Percentiles rank a stretch among this genome's conserved stretches.
Conservation (phyloP, 129 eudicot genomes). For the Flaveria linearis region DNA sequence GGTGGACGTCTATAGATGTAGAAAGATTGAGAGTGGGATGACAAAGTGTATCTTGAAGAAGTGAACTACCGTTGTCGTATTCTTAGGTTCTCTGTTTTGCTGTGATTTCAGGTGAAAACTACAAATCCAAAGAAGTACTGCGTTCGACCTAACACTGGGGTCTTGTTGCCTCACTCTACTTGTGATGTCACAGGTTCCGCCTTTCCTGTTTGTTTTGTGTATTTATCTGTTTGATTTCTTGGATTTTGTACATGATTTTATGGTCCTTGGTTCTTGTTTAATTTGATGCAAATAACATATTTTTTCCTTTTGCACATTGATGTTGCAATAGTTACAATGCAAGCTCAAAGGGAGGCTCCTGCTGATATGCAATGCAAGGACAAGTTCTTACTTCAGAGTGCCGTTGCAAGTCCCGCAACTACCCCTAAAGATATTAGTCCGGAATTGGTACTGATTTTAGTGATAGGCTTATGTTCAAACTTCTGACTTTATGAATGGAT, state of each 20-base stretch:
- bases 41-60: constrained; percentile 2
- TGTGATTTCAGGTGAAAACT: constrained; percentile 72
- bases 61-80: background rate
- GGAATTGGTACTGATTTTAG: constrained; percentile 55
- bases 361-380: constrained; percentile 90
- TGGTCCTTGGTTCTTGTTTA: constrained; percentile 12
- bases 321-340: constrained; percentile 67
- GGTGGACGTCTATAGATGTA: background rate
- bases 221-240: background rate
- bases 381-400: constrained; percentile 84
- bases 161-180: constrained; percentile 71
- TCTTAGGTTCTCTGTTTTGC: constrained; percentile 5
- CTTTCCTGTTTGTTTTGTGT: constrained; percentile 2
- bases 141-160: constrained; percentile 86
- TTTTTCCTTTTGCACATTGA: constrained; percentile 2
- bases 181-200: constrained; percentile 70
- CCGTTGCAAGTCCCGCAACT: constrained; percentile 59
- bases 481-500: background rate
- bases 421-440: constrained; percentile 71
- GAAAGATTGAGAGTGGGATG: background rate
- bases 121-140: constrained; percentile 91
- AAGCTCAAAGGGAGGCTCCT: constrained; percentile 89
- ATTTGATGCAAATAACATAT: background rate
- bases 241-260: background rate
- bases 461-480: background rate